Conservation (phyloP, 192 early-diverging fungal genomes). For the Dimargaris verticillata region DNA sequence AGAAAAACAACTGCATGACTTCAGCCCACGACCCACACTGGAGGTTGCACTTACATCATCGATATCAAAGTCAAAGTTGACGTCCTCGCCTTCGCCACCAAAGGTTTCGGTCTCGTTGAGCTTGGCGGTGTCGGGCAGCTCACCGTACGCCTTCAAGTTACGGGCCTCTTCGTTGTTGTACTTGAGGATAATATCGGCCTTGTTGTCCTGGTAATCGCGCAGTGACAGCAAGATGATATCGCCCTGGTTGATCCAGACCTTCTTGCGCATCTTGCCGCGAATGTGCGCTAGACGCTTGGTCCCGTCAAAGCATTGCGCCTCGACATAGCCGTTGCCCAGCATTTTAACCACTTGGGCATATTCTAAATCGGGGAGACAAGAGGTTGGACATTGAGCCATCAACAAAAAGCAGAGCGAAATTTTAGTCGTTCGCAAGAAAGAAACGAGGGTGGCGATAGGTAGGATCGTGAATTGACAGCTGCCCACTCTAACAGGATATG, state of each 20-base stretch:
- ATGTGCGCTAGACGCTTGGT: slow-evolving; percentile 84
- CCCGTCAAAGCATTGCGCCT: slow-evolving; percentile 79
- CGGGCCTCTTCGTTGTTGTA: slow-evolving; percentile 92
- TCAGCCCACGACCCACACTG: not conserved
- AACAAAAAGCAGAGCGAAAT: too few relatives aligned
- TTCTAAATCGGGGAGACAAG: slow-evolving; percentile 29
- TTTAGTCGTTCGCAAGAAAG: too few relatives aligned
- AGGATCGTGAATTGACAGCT: too few relatives aligned
- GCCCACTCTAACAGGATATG: too few relatives aligned
- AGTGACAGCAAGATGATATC: slow-evolving; percentile 80
- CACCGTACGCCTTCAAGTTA: slow-evolving; percentile 81
- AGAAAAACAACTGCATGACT: too few relatives aligned
- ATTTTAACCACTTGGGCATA: slow-evolving; percentile 89
- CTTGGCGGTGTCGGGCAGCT: slow-evolving; percentile 75
- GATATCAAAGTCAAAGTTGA: slow-evolving; percentile 85
- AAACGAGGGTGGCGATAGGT: too few relatives aligned
- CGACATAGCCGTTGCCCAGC: slow-evolving; percentile 90
- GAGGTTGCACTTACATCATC: slow-evolving; percentile 45
- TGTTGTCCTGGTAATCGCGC: slow-evolving; percentile 83
- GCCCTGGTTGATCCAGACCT: slow-evolving; percentile 86
- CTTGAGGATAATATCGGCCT: slow-evolving; percentile 90
- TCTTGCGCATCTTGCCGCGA: slow-evolving; percentile 96
- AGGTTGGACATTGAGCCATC: not conserved
- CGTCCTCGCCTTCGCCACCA: slow-evolving; percentile 42
- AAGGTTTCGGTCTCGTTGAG: slow-evolving; percentile 58